Evolutionary conservation across 352 stramenopile genomes (phyloP).

Genomic region (Globisporangium paddicum): DNA sequence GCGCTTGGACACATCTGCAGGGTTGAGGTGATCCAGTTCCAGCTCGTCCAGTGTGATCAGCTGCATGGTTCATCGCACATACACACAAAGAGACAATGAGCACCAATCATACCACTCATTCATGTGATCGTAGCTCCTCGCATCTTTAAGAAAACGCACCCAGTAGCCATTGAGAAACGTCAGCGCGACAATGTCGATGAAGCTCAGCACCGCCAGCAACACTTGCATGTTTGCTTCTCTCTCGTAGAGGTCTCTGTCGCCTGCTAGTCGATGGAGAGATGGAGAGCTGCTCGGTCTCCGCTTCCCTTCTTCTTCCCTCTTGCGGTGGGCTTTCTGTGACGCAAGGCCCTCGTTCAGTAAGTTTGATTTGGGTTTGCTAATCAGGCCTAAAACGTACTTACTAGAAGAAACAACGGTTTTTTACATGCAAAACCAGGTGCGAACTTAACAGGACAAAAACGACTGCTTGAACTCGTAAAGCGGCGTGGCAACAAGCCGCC

Average conservation of each 20-base stretch:
- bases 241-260: background rate
- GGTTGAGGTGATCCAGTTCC: constrained; percentile 85
- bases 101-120: background rate
- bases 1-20: constrained; percentile 74
- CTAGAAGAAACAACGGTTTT: background rate
- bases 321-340: background rate
- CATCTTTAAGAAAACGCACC: constrained; percentile 31
- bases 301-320: constrained; percentile 1
- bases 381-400: background rate
- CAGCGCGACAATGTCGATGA: constrained; percentile 79
- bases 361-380: background rate
- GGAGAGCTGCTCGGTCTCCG: background rate
- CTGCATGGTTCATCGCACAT: constrained; percentile 19
- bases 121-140: background rate
- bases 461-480: constrained; percentile 6
- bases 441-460: background rate
- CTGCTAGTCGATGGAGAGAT: background rate
- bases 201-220: constrained; percentile 71
- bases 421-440: background rate
- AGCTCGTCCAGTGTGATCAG: constrained; percentile 84
- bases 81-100: background rate
- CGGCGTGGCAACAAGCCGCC: constrained; percentile 5
- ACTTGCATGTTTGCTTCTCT: constrained; percentile 46
- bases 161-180: constrained; percentile 88
- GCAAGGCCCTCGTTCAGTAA: background rate